Base-by-base conservation (phyloP, 768 basidiomycete genomes). In the Tylopilus balloui region DNA sequence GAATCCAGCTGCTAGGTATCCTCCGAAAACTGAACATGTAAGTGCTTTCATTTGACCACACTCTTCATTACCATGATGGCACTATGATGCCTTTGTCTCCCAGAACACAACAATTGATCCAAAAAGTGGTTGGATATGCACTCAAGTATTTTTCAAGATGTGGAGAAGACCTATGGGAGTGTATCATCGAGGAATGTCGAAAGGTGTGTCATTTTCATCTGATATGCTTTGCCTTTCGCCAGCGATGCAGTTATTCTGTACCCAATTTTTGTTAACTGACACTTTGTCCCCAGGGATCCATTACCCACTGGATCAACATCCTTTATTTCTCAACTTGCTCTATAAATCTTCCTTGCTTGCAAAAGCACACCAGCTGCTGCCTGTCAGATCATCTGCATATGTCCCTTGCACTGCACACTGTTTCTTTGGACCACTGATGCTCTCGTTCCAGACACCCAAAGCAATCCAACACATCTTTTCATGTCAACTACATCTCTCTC, bases 91-190 rank as follows among this genome's bases (percentile, higher is more conserved):
- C 3, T 12, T 14, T 32, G 9, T 11, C 8, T 15, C 28, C n/a
- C 24, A 91, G 88, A 58, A 83, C 90, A 23, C 90, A 92, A 61
- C 83, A 82, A 60, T 92, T 88, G 12, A 93, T 94, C 45, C 88
- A 90, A 67, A 89, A 86, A 65, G 86, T 88, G 29, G 92, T 94
- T 27, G 75, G 78, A 9, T 94, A 83, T 59, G 90, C 91, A 0
- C 74, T 93, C 47, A 92, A 92, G 65, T 84, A 88, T 61, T 92
- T 86, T 46, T 74, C 84, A 6, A 78, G 78, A 48, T 93, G 91
- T 48, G 92, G 89, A 6, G 92, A 95, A 59, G 92, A 96, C 66
- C 67, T 95, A 11, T 95, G 92, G 93, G 92, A 94, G 57, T 94
- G 92, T 58, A 79, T 95, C 34, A 69, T 92, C 21, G 92, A 95